A percentile compares a stretch with the other conserved stretches of the same genome.
Evolutionary conservation across 2,329 filamentous ascomycete species (phyloP).

Genomic region (Sarocladium kiliense): DNA sequence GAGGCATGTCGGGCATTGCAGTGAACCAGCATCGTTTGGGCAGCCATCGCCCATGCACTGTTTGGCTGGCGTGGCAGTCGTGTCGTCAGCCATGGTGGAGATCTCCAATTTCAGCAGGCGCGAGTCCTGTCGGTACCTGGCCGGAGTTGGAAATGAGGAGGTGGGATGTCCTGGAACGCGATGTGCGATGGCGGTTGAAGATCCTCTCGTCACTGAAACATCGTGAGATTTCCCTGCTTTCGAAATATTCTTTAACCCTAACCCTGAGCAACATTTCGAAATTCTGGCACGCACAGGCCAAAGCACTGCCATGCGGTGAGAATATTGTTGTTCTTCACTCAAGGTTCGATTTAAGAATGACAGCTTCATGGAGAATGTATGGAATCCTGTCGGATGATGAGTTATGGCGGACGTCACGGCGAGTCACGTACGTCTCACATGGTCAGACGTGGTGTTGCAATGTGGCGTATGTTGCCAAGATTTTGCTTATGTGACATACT

Average conservation of each 20-base stretch:
- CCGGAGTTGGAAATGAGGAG: too few species aligned
- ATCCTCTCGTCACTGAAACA: background rate
- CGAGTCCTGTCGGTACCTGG: background rate
- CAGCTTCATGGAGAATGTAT: too few species aligned
- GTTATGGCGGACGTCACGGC: too few species aligned
- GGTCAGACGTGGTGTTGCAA: too few species aligned
- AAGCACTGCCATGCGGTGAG: too few species aligned
- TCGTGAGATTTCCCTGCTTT: background rate
- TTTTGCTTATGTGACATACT: too few species aligned
- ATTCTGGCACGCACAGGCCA: background rate
- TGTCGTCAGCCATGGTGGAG: background rate
- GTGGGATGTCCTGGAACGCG: background rate
- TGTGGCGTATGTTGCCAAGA: too few species aligned
- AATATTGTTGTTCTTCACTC: too few species aligned
- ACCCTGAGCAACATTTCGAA: background rate
- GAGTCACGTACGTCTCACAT: too few species aligned
- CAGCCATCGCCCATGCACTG: slow-evolving; percentile 81
- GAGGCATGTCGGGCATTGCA: slow-evolving; percentile 93
- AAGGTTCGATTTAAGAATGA: too few species aligned
- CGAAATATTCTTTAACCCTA: background rate
- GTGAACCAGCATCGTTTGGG: slow-evolving; percentile 72
- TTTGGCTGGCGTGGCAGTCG: slow-evolving; percentile 38
- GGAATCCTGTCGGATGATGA: too few species aligned
- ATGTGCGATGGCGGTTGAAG: background rate
- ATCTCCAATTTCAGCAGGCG: background rate